phyloP scores from a whole-genome alignment of 345 rosid genomes.

The Citrus cavaleriei region DNA sequence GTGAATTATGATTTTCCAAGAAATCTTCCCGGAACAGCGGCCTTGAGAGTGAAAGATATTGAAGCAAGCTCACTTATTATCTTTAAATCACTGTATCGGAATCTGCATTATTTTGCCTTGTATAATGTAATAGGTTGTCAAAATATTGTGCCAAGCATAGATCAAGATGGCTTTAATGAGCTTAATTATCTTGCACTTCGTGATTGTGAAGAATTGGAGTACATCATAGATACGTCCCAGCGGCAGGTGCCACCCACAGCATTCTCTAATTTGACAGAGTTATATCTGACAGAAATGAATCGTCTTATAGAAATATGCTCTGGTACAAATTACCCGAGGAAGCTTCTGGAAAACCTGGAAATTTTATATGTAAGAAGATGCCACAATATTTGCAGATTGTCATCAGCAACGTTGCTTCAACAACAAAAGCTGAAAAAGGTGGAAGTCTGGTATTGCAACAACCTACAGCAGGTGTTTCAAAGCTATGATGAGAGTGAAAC shows the following conservation, averaged over 20 bases:
- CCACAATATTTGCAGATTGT: not conserved
- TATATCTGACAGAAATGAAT: not conserved
- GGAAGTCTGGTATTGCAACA: not conserved
- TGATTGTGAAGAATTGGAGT: not conserved
- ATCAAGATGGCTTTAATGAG: not conserved
- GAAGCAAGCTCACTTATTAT: not conserved
- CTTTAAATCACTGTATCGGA: not conserved
- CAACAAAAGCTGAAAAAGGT: conserved; percentile 3
- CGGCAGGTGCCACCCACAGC: not conserved
- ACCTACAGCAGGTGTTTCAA: conserved; percentile 7
- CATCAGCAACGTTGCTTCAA: not conserved
- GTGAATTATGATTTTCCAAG: not conserved
- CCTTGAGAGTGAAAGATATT: not conserved
- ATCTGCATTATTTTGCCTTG: not conserved
- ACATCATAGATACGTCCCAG: not conserved
- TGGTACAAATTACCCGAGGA: not conserved
- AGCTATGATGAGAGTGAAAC: not conserved
- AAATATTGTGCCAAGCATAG: not conserved
- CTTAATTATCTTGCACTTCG: not conserved
- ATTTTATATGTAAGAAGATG: not conserved
- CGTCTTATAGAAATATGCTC: conserved; percentile 2
- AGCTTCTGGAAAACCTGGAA: conserved; percentile 14
- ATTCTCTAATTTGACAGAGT: conserved; percentile 8
- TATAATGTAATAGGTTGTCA: not conserved
- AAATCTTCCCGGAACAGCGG: too few species aligned